Conservation (phyloP, 345 rosid genomes). For the Schrenkiella parvula region DNA sequence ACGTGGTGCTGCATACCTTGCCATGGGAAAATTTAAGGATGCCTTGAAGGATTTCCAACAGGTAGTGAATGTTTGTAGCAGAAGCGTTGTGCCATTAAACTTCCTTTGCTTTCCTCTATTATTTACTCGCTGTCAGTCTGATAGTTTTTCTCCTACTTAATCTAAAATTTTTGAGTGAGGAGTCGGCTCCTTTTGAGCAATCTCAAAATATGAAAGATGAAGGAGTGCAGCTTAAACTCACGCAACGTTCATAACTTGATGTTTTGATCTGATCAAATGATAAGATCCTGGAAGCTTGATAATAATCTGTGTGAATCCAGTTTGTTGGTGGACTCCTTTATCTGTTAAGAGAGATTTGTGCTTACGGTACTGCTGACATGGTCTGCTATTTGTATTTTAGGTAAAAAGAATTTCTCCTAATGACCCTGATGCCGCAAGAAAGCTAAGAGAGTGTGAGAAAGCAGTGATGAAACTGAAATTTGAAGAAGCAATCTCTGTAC, state of each 20-base stretch:
- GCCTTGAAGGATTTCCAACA: constrained; percentile 97
- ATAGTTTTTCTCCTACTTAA: neutral
- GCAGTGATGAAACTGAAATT: constrained; percentile 92
- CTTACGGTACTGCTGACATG: neutral
- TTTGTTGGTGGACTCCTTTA: neutral
- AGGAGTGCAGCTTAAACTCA: neutral
- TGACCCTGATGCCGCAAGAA: constrained; percentile 93
- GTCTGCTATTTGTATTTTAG: constrained; percentile 38
- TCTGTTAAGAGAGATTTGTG: neutral
- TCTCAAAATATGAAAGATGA: neutral
- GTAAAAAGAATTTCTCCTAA: constrained; percentile 80
- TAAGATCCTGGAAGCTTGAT: neutral
- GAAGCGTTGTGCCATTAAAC: neutral
- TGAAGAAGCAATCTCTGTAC: constrained; percentile 92
- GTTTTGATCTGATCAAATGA: constrained; percentile 17
- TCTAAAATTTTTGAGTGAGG: neutral
- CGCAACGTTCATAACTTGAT: neutral
- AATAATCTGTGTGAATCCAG: neutral
- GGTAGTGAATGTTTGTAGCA: constrained; percentile 37
- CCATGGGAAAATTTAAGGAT: constrained; percentile 95
- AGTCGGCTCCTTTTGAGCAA: neutral
- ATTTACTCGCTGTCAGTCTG: neutral
- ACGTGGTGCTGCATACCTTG: constrained; percentile 94
- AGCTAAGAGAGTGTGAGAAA: constrained; percentile 88
- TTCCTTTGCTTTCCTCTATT: neutral